Conservation (phyloP, 441 rosid genomes). For the Francoa sonchifolia region DNA sequence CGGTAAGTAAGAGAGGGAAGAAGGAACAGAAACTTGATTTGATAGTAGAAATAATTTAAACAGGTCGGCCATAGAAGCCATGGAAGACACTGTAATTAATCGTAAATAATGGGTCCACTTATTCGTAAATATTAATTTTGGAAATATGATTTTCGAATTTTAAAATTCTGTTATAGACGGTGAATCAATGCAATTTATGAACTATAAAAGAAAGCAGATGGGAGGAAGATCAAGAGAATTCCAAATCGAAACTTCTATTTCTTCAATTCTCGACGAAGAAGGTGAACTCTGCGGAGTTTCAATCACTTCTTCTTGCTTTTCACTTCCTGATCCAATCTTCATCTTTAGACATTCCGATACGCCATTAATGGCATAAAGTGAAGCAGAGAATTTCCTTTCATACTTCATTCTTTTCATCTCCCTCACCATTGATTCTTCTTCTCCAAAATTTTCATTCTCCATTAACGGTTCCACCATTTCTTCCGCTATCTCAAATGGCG, state of each 20-base stretch:
- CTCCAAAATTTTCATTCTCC: conserved; percentile 1
- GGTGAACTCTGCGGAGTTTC: conserved; percentile 4
- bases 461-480: conserved; percentile 28
- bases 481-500: conserved; percentile 34
- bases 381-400: conserved; percentile 36
- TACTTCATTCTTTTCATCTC: conserved; percentile 21
- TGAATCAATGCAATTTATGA: too few relatives aligned
- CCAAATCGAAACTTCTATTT: conserved; percentile 16
- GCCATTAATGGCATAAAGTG: conserved; percentile 37
- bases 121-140: too few relatives aligned
- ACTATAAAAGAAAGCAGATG: conserved; percentile 12
- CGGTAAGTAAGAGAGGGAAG: conserved; percentile 35
- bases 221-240: conserved; percentile 29
- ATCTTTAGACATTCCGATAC: conserved; percentile 26
- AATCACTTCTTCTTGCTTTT: neutral
- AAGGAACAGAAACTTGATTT: conserved; percentile 40
- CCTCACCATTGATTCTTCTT: conserved; percentile 14
- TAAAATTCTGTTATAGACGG: too few relatives aligned
- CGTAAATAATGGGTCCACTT: too few relatives aligned
- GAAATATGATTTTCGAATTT: too few relatives aligned
- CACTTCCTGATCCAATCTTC: conserved; percentile 9
- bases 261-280: conserved; percentile 10
- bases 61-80: conserved; percentile 70
- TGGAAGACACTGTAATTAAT: conserved; percentile 54
- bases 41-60: conserved; percentile 42